Conservation (phyloP, 805 yeast genomes). For the Metschnikowia shivogae region DNA sequence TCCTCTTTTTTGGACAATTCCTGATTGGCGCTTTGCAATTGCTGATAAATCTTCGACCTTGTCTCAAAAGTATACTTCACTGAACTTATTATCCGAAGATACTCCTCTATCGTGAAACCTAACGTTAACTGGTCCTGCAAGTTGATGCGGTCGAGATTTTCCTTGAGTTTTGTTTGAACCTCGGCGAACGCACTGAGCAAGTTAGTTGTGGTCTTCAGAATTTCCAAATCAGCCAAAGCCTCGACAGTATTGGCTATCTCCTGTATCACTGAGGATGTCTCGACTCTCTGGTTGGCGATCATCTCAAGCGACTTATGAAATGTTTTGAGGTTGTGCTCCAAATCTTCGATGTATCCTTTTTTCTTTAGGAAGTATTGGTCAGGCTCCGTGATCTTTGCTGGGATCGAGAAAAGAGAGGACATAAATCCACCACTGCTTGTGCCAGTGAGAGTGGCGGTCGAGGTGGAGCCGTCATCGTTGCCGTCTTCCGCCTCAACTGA, state of each 20-base stretch:
- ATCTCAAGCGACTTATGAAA: conserved; percentile 68
- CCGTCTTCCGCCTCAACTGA: conserved; percentile 37
- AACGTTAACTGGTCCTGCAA: conserved; percentile 82
- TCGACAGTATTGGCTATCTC: conserved; percentile 57
- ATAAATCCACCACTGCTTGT: conserved; percentile 52
- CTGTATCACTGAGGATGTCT: conserved; percentile 60
- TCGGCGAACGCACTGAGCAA: conserved; percentile 67
- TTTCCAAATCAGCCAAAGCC: conserved; percentile 68
- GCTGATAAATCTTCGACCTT: conserved; percentile 53
- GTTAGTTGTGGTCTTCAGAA: conserved; percentile 61
- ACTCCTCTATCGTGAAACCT: conserved; percentile 86
- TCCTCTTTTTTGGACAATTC: conserved; percentile 45
- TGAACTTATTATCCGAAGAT: conserved; percentile 71
- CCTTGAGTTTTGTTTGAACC: conserved; percentile 66
- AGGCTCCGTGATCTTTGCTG: conserved; percentile 67
- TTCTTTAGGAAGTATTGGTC: conserved; percentile 75
- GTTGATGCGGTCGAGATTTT: conserved; percentile 70
- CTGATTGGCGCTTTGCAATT: conserved; percentile 40
- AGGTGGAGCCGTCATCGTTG: conserved; percentile 27
- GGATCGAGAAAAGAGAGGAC: conserved; percentile 66
- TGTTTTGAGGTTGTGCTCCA: conserved; percentile 69
- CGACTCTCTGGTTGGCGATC: conserved; percentile 71
- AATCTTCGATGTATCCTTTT: conserved; percentile 60
- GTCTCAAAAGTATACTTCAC: conserved; percentile 70
- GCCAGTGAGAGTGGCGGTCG: conserved; percentile 17